Base-by-base conservation (phyloP, 2,329 filamentous ascomycete genomes). In the Stromatinia cepivora region DNA sequence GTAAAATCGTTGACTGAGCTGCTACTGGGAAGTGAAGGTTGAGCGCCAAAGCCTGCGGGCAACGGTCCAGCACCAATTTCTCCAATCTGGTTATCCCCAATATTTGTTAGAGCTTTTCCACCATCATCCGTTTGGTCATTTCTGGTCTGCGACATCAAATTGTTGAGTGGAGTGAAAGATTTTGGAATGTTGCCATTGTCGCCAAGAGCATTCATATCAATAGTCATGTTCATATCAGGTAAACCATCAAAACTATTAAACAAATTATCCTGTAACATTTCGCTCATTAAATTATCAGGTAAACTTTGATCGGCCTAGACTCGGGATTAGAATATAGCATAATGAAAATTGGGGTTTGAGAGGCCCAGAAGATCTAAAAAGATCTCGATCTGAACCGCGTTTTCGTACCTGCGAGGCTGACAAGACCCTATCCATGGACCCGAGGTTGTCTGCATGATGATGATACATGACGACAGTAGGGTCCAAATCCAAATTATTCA, bases 1-100 rank as follows among this genome's bases (percentile, higher is more conserved):
- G 86, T 90, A 75, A 89, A 89, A 77, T 90, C 86, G 73, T 87
- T 89, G 74, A 89, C 79, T 10, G 85, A 88, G 79, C 85, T 88
- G 65, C 82, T 81, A 22, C 72, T 73, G 46, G 65, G 68, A 34
- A 75, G 52, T 39, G 70, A 71, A 25, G 76, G 71, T 57, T 76
- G 77, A 45, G 66, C 70, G 31, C 75, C 75, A 57, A 78, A 78
- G 7, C 74, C 75, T 4, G 75, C 75, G 17, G 76, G 77, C 25
- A 79, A 59, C 20, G 77, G 77, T 34, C 77, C 76, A 22, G 75
- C 78, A 15, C 77, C 77, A 48, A 71, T 74, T 28, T 74, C 74
- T 48, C 62, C 75, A 68, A 75, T 74, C 48, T 71, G 71, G 59
- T 67, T 71, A 52, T 77, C 74, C 10, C 59, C 65, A 36, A 67